Conservation (phyloP, 768 basidiomycete species). For the Leccinum rimulosum region DNA sequence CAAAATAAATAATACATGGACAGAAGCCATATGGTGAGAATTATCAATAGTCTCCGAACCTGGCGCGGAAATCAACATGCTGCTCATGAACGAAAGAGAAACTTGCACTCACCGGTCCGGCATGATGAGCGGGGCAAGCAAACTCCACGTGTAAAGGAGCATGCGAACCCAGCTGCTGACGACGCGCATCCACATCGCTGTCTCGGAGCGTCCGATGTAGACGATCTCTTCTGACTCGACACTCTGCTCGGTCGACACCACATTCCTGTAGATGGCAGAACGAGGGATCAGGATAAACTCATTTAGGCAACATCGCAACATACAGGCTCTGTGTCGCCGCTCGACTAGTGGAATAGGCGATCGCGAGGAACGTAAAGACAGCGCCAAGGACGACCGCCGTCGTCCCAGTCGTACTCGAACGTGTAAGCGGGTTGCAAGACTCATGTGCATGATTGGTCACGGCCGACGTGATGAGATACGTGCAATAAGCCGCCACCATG, state of each 20-base stretch:
- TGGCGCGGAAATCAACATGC: constrained; percentile 9
- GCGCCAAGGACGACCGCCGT: constrained; percentile 90
- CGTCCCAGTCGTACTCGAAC: constrained; percentile 66
- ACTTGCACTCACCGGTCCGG: constrained; percentile 71
- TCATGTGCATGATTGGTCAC: constrained; percentile 88
- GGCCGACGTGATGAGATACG: constrained; percentile 92
- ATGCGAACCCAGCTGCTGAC: constrained; percentile 96
- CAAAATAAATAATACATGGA: constrained; percentile 6
- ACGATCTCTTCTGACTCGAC: constrained; percentile 65
- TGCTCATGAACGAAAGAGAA: background rate
- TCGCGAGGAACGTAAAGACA: constrained; percentile 94
- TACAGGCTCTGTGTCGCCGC: constrained; percentile 99
- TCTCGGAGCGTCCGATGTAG: constrained; percentile 92
- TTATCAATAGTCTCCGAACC: constrained; percentile 26
- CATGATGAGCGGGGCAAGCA: constrained; percentile 85
- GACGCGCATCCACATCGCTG: constrained; percentile 99
- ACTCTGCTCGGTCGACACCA: constrained; percentile 57
- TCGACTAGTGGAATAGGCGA: constrained; percentile 94
- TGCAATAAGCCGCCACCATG: constrained; percentile 98
- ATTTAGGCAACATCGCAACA: constrained; percentile 65
- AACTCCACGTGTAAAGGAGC: constrained; percentile 80
- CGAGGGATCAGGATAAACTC: background rate
- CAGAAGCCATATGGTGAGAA: background rate
- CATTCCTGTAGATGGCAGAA: constrained; percentile 51
- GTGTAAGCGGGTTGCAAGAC: constrained; percentile 85